Evolutionary conservation across 257 asterid species (phyloP).

Genomic region (Verbena officinalis): DNA sequence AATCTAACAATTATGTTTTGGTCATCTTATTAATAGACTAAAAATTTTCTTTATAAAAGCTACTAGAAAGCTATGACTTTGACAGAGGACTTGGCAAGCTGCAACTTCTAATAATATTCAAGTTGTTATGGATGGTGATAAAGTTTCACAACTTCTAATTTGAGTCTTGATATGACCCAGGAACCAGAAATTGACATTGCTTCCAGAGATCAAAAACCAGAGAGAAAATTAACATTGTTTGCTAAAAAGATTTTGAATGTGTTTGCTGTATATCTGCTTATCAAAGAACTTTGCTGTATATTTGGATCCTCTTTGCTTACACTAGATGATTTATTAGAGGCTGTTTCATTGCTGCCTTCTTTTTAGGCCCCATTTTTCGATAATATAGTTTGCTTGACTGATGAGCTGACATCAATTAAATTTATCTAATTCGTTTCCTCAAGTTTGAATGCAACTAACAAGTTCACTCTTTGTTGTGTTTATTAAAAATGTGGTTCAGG

Average conservation of each 20-base stretch:
- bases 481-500: conserved; percentile 44
- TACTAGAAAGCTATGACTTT: not conserved
- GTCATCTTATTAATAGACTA: not conserved
- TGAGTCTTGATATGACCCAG: conserved; percentile 9
- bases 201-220: not conserved
- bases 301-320: conserved; percentile 18
- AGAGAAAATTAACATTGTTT: no score
- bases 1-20: not conserved
- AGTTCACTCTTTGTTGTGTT: conserved; percentile 16
- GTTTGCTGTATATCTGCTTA: not conserved
- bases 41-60: not conserved
- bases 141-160: not conserved
- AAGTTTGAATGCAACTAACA: conserved; percentile 13
- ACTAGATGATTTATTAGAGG: no score
- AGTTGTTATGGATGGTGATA: conserved; percentile 8
- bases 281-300: not conserved
- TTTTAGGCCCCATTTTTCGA: not conserved
- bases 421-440: conserved; percentile 10
- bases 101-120: not conserved
- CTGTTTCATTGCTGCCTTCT: not conserved
- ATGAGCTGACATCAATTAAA: not conserved
- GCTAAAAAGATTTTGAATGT: not conserved
- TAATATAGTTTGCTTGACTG: not conserved
- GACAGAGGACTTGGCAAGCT: not conserved
- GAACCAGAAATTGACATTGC: not conserved